These are phyloP conservation scores for Sporothrix sp. DNA, from an alignment of 2,329 filamentous ascomycete species.

Conservation along the genomic window DNA sequence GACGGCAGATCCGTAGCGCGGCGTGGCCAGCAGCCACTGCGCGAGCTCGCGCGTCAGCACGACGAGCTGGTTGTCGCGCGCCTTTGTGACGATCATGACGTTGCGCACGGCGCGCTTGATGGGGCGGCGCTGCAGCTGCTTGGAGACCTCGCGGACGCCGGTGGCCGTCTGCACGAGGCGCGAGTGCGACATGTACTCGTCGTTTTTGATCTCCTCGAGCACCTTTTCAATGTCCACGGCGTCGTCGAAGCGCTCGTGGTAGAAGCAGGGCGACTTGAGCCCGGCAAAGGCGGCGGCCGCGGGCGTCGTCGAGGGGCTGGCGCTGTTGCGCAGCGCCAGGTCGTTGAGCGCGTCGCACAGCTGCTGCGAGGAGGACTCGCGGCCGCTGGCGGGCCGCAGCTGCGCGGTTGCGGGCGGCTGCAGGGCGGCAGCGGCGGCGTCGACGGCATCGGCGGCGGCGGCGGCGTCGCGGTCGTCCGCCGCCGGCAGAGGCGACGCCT, in stretches of 20 bases:
- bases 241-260: conserved; percentile 93
- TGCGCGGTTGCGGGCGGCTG: neutral
- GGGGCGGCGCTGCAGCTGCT: conserved; percentile 84
- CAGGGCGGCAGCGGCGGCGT: neutral
- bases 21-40: conserved; percentile 78
- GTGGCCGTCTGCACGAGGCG: conserved; percentile 91
- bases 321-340: conserved; percentile 32
- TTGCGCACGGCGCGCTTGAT: conserved; percentile 87
- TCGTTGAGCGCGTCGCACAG: conserved; percentile 53
- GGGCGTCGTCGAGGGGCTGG: conserved; percentile 30
- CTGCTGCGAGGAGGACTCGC: conserved; percentile 41
- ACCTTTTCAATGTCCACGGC: conserved; percentile 92
- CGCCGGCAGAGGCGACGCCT: conserved; percentile 16
- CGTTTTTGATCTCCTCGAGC: conserved; percentile 82
- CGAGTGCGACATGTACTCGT: conserved; percentile 87
- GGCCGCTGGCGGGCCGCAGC: neutral
- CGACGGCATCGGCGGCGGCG: conserved; percentile 24
- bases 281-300: conserved; percentile 44
- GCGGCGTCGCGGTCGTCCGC: conserved; percentile 4
- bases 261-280: conserved; percentile 90
- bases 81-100: conserved; percentile 98
- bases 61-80: conserved; percentile 87
- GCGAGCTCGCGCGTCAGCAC: conserved; percentile 79
- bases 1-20: conserved; percentile 79
- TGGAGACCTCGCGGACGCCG: conserved; percentile 87